phyloP scores from a whole-genome alignment of 1,139 yeast species.

The Taiozyma sp. region DNA sequence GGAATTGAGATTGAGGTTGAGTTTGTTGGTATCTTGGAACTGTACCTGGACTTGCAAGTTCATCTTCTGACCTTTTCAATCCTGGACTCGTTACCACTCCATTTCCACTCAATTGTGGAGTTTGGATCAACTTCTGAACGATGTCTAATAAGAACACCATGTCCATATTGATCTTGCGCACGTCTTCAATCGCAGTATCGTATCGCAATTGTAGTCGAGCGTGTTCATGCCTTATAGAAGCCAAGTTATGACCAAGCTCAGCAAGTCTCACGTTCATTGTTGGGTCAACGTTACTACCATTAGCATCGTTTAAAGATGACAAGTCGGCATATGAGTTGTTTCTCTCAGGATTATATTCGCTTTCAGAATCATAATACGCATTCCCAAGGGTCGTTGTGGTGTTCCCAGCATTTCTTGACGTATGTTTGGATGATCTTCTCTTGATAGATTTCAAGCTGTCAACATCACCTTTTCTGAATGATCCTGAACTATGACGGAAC shows the following conservation, averaged over 20 bases:
- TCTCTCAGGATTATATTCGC: slow-evolving; percentile 19
- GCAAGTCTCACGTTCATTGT: slow-evolving; percentile 31
- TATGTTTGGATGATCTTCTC: slow-evolving; percentile 57
- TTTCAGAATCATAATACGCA: slow-evolving; percentile 10
- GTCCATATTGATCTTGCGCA: slow-evolving; percentile 44
- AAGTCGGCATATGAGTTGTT: slow-evolving; percentile 14
- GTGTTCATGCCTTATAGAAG: slow-evolving; percentile 35
- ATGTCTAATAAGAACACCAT: slow-evolving; percentile 45
- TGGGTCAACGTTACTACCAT: slow-evolving; percentile 14
- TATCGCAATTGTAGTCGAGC: slow-evolving; percentile 37
- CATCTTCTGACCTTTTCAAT: slow-evolving; percentile 11
- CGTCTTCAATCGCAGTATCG: slow-evolving; percentile 42
- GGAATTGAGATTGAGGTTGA: not conserved
- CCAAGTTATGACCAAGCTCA: slow-evolving; percentile 38
- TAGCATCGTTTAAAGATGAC: slow-evolving; percentile 2
- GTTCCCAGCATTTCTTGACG: slow-evolving; percentile 16
- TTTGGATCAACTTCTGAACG: slow-evolving; percentile 31
- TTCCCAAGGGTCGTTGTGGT: not conserved
- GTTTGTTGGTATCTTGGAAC: slow-evolving; percentile 1
- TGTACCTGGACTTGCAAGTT: slow-evolving; percentile 17
- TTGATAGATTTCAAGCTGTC: slow-evolving; percentile 55
- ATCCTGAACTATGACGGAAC: slow-evolving; percentile 62
- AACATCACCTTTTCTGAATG: slow-evolving; percentile 61
- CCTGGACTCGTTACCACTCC: slow-evolving; percentile 9
- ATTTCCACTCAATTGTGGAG: not conserved